phyloP scores from a whole-genome alignment of 768 basidiomycete species.

The Mycena olivaceomarginata region DNA sequence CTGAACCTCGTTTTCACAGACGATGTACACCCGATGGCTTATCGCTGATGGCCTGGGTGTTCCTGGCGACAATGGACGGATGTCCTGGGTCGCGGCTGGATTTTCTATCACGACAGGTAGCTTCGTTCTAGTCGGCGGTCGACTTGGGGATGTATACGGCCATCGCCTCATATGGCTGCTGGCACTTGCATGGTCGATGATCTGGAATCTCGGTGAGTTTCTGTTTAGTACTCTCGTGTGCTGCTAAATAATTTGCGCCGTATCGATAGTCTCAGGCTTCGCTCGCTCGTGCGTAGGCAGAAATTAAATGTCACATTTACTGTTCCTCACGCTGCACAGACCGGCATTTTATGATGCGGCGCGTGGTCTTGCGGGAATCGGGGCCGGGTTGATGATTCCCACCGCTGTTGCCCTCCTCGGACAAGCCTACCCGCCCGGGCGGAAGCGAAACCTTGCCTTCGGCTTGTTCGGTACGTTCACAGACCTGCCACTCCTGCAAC shows the following conservation, averaged over 20 bases:
- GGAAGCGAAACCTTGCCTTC: background rate
- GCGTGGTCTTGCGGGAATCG: constrained; percentile 22
- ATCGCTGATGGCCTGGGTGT: no score
- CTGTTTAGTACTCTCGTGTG: background rate
- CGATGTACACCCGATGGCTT: background rate
- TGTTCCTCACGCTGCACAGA: background rate
- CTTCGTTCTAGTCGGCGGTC: constrained; percentile 28
- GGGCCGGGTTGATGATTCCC: constrained; percentile 22
- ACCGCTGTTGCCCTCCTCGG: constrained; percentile 26
- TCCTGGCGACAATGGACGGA: no score
- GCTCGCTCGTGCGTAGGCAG: constrained; percentile 17
- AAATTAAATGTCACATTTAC: background rate
- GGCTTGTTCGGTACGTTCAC: constrained; percentile 3
- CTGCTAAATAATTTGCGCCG: background rate
- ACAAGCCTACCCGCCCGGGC: constrained; percentile 23
- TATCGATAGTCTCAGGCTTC: constrained; percentile 17
- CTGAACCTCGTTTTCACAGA: background rate
- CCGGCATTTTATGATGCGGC: constrained; percentile 28
- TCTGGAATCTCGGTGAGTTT: constrained; percentile 23
- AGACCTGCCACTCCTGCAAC: background rate
- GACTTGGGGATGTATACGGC: constrained; percentile 23
- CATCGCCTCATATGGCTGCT: background rate
- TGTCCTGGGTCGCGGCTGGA: constrained; percentile 26
- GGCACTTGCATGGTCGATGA: constrained; percentile 14
- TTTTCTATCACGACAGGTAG: constrained; percentile 30